phyloP scores from a whole-genome alignment of 2,329 filamentous ascomycete species.

The Rhynchosporium secalis region DNA sequence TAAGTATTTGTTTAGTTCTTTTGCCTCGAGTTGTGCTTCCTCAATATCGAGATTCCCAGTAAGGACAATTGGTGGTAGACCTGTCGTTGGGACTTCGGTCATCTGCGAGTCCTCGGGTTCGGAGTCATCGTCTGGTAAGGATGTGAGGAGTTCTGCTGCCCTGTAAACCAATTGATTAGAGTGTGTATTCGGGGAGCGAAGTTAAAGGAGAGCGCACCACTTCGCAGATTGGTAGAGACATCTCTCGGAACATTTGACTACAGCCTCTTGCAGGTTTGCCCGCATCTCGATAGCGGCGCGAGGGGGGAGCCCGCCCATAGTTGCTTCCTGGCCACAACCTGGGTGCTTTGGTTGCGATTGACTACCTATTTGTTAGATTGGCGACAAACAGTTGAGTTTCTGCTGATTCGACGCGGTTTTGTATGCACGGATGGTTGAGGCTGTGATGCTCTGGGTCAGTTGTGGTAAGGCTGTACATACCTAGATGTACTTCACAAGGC shows the following conservation, averaged over 20 bases:
- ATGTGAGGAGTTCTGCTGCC: conserved; percentile 90
- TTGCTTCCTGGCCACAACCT: not conserved
- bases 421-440: not conserved
- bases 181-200: conserved; percentile 4
- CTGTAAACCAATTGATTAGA: conserved; percentile 48
- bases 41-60: conserved; percentile 63
- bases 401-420: too few species aligned
- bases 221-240: conserved; percentile 96
- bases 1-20: conserved; percentile 80
- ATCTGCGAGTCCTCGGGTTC: conserved; percentile 60
- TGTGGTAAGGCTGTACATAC: too few species aligned
- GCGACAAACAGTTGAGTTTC: too few species aligned
- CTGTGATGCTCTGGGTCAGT: not conserved
- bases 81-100: conserved; percentile 52
- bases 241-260: conserved; percentile 88
- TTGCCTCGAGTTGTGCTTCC: conserved; percentile 74
- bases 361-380: not conserved
- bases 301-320: conserved; percentile 33
- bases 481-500: not conserved
- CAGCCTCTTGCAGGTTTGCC: conserved; percentile 76
- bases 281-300: conserved; percentile 53
- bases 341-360: not conserved
- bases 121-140: conserved; percentile 62
- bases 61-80: conserved; percentile 51
- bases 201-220: conserved; percentile 60